phyloP scores from a whole-genome alignment of 176 grass and related monocot genomes.

The Otatea glauca region DNA sequence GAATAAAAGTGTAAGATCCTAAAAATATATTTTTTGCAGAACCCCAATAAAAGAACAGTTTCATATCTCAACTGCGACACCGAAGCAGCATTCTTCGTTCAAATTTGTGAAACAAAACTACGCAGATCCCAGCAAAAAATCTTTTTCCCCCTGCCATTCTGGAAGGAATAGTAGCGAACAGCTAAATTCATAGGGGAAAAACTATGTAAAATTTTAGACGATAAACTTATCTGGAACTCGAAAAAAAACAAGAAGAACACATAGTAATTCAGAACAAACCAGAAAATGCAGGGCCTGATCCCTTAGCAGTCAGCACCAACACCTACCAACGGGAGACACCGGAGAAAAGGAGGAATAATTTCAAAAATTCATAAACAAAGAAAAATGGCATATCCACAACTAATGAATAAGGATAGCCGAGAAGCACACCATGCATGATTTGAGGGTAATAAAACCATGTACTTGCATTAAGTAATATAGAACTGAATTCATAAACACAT shows the following conservation, averaged over 20 bases:
- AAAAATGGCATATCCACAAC: too few relatives aligned
- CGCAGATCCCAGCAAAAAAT: not conserved
- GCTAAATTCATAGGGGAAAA: not conserved
- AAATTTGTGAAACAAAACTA: not conserved
- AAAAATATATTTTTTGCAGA: not conserved
- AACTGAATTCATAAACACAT: too few relatives aligned
- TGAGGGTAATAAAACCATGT: too few relatives aligned
- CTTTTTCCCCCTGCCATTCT: not conserved
- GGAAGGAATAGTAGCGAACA: not conserved
- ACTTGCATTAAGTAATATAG: too few relatives aligned
- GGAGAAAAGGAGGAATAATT: too few relatives aligned
- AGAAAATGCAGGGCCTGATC: not conserved
- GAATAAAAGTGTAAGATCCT: slow-evolving; percentile 32
- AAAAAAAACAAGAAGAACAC: slow-evolving; percentile 25
- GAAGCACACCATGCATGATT: too few relatives aligned
- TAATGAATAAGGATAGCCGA: too few relatives aligned
- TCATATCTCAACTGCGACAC: not conserved
- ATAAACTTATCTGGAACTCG: not conserved
- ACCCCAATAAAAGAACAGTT: not conserved
- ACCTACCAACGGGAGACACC: slow-evolving; percentile 56
- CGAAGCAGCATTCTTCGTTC: not conserved
- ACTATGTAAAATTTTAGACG: not conserved
- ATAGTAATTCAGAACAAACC: not conserved
- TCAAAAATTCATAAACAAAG: too few relatives aligned
- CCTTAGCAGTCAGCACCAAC: not conserved